Base-by-base conservation (phyloP, 352 stramenopile genomes). In the Pythium pyrilobum region DNA sequence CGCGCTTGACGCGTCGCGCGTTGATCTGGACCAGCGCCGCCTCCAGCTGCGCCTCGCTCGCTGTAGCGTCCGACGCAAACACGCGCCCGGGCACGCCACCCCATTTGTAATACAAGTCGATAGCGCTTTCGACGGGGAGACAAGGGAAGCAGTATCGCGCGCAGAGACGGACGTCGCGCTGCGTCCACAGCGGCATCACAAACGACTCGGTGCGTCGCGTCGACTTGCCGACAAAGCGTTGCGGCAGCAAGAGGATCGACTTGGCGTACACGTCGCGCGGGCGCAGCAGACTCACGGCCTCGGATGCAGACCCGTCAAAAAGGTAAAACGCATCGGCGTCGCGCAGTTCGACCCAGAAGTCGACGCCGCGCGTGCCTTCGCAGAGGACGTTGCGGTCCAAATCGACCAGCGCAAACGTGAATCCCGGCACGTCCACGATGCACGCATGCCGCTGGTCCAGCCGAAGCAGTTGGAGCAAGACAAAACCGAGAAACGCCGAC, bases 401-500 rank as follows among this genome's bases (percentile, higher is more conserved):
- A n/a, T 23, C 20, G 29, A 58, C 24, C 10, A 31, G 32, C 4
- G 51, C 39, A 25, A 51, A 58, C 20, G 39, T 49, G 24, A 58
- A 18, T 5, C 51, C 51, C 3, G 51, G 51, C 29, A 58, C 33
- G 24, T 58, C 51, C 9, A 51, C 29, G 11, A 56, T 27, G 20
- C 38, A 56, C 16, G 48, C 37, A 3, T 9, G 38, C 5, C 49
- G 49, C 18, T 24, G 13, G 5, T 24, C 18, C 0, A 56, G 18
- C n/a, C 29, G 27, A 4, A 52, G 27, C 42, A 60, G 6, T 23
- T 47, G 34, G 21, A 47, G 11, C n/a, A 60, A 43, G 25, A 60
- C 4, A 25, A 52, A 60, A 0, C 40, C 52, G 32, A 60, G 32
- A 53, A 53, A 60, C 13, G 36, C 52, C 25, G 42, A 53, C 20